Conservation (phyloP, 495 filamentous ascomycete genomes). For the Friedmanniomyces endolithicus region DNA sequence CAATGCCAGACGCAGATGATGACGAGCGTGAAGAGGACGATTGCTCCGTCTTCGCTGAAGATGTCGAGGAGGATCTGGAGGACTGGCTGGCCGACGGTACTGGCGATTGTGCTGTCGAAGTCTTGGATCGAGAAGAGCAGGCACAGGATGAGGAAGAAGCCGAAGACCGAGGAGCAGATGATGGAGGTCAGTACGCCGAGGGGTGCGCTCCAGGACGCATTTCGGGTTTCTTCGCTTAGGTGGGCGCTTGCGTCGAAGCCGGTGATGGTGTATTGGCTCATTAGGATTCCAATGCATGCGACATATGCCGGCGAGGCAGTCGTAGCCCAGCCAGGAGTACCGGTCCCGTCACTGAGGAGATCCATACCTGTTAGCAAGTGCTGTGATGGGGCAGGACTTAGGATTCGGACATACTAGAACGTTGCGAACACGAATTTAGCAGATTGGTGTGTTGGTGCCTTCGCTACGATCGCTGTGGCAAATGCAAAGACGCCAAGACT, state of each 20-base stretch:
- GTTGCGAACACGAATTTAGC: slow-evolving; percentile 49
- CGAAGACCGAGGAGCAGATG: slow-evolving; percentile 45
- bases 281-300: slow-evolving; percentile 40
- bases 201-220: slow-evolving; percentile 48
- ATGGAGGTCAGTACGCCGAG: slow-evolving; percentile 50
- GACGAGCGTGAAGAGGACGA: slow-evolving; percentile 44
- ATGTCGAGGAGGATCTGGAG: slow-evolving; percentile 46
- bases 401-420: slow-evolving; percentile 30
- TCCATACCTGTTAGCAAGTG: too few relatives aligned
- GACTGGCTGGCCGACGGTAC: slow-evolving; percentile 39
- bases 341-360: slow-evolving; percentile 26
- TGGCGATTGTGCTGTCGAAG: slow-evolving; percentile 35
- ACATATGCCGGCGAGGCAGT: slow-evolving; percentile 45
- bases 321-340: slow-evolving; percentile 37
- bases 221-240: slow-evolving; percentile 46
- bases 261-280: slow-evolving; percentile 44
- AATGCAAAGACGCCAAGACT: slow-evolving; percentile 44
- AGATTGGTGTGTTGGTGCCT: slow-evolving; percentile 48
- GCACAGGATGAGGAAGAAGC: slow-evolving; percentile 49
- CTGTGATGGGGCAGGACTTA: too few relatives aligned
- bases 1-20: slow-evolving; percentile 51
- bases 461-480: slow-evolving; percentile 47
- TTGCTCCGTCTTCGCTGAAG: slow-evolving; percentile 42
- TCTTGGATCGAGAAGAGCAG: slow-evolving; percentile 50
- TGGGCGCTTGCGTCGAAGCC: slow-evolving; percentile 50